Base-by-base conservation (phyloP, 225 moss, liverwort and hornwort genomes). In the Pseudisothecium myosuroides region DNA sequence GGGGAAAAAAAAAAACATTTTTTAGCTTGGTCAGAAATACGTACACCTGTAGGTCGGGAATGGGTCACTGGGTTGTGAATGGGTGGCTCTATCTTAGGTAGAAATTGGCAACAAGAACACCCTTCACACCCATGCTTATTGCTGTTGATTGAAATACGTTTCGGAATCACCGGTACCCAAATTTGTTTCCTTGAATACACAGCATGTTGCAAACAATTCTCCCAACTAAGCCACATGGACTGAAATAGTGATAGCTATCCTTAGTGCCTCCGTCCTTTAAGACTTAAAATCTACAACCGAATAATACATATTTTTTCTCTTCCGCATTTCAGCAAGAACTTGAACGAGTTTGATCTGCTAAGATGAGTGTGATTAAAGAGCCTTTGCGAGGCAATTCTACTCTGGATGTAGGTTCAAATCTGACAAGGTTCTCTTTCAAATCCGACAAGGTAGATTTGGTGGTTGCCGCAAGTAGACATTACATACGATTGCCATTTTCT, bases 131-230 rank as follows among this genome's bases (percentile, higher is more conserved):
- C 0, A 36, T 36, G 8, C 0, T 50, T 21, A 43, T 76, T 50
- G 3, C 6, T 76, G 17, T 50, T 21, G 5, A 76, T 76, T 76
- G 22, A 36, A 52, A 34, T 14, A 9, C 2, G 0, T 76, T 76
- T 76, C 0, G 0, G 0, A 50, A 20, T 76, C 8, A 13, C 2
- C 7, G 0, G 7, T 21, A 32, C 0, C 50, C 21, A 76, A 52
- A 14, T 76, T 34, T 9, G 20, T 21, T 34, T 36, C 13, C 14
- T 52, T 36, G 14, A 34, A 8, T 21, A 5, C 11, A n/a, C 3
- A n/a, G 5, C 27, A 37, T 37, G 7, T 17, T 79, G 11, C 4
- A 4, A 7, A n/a, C 16, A 37, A 54, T 37, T 54, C 24, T 52
- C 15, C 16, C 37, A 78, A 78, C 55, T 54, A 37, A 24, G 11